Evolutionary conservation across 1,139 yeast genomes (phyloP).

Genomic region (Nakaseomyces nivariensis): DNA sequence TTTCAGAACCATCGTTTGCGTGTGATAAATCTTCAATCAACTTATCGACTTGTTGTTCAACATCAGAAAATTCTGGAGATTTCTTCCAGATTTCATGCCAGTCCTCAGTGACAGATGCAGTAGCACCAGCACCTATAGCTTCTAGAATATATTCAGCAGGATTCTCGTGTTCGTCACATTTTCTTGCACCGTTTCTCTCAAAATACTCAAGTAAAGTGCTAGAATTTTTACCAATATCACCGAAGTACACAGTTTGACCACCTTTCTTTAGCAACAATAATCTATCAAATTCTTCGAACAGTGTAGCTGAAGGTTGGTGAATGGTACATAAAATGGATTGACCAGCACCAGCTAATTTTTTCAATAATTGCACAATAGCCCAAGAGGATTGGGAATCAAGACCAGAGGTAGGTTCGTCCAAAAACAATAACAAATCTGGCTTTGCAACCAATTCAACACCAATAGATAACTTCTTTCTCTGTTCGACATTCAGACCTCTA

Average conservation of each 20-base stretch:
- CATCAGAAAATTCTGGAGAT: constrained; percentile 31
- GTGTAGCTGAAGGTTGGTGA: constrained; percentile 42
- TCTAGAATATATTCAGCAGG: constrained; percentile 54
- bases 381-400: constrained; percentile 42
- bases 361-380: constrained; percentile 36
- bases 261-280: constrained; percentile 37
- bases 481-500: constrained; percentile 47
- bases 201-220: constrained; percentile 39
- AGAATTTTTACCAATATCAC: constrained; percentile 48
- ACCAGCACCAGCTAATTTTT: constrained; percentile 36
- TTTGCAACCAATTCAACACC: constrained; percentile 42
- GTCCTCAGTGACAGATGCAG: constrained; percentile 36
- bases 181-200: constrained; percentile 44
- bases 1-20: constrained; percentile 6
- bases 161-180: constrained; percentile 41
- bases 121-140: constrained; percentile 54
- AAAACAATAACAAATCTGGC: constrained; percentile 35
- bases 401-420: constrained; percentile 42
- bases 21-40: constrained; percentile 17
- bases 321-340: constrained; percentile 34
- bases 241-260: constrained; percentile 53
- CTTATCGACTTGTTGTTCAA: constrained; percentile 22
- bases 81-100: constrained; percentile 42
- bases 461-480: constrained; percentile 45
- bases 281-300: constrained; percentile 42